Evolutionary conservation across 1,284 basidiomycete species (phyloP).

Genomic region (Malassezia globosa): DNA sequence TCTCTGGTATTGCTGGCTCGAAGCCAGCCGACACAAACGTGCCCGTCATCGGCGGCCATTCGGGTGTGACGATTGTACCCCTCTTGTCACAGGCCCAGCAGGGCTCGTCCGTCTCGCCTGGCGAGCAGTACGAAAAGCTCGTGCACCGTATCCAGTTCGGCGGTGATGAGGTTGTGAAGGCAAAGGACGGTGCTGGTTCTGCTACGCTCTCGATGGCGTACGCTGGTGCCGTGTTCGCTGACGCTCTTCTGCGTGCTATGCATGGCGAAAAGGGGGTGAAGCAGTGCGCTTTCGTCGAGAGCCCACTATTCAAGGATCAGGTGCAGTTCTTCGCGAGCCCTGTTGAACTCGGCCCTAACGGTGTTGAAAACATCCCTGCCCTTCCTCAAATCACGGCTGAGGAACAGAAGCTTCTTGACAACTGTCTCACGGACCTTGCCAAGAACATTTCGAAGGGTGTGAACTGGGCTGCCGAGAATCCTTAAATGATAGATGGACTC

Average conservation of each 20-base stretch:
- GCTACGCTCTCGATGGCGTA: conserved; percentile 85
- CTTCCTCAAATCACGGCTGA: conserved; percentile 40
- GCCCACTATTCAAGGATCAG: conserved; percentile 59
- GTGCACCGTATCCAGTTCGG: conserved; percentile 79
- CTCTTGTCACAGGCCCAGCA: conserved; percentile 82
- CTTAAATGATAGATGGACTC: conserved; percentile 17
- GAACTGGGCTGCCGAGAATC: conserved; percentile 35
- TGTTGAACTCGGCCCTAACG: conserved; percentile 40
- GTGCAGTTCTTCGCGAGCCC: conserved; percentile 51
- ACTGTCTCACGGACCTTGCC: conserved; percentile 41
- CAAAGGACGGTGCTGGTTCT: conserved; percentile 74
- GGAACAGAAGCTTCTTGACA: conserved; percentile 47
- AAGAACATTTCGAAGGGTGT: conserved; percentile 48
- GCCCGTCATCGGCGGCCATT: conserved; percentile 91
- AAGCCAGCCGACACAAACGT: conserved; percentile 60
- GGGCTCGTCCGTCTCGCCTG: conserved; percentile 52
- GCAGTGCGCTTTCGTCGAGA: conserved; percentile 73
- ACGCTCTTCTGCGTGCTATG: conserved; percentile 72
- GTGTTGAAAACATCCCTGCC: conserved; percentile 43
- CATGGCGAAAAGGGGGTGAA: conserved; percentile 77
- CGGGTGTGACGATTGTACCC: conserved; percentile 90
- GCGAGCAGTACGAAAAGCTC: conserved; percentile 52
- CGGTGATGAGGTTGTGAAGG: conserved; percentile 84
- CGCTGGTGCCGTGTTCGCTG: conserved; percentile 52
- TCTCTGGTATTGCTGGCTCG: conserved; percentile 57